Conservation (phyloP, 2,329 filamentous ascomycete genomes). For the Colletotrichum sp. region DNA sequence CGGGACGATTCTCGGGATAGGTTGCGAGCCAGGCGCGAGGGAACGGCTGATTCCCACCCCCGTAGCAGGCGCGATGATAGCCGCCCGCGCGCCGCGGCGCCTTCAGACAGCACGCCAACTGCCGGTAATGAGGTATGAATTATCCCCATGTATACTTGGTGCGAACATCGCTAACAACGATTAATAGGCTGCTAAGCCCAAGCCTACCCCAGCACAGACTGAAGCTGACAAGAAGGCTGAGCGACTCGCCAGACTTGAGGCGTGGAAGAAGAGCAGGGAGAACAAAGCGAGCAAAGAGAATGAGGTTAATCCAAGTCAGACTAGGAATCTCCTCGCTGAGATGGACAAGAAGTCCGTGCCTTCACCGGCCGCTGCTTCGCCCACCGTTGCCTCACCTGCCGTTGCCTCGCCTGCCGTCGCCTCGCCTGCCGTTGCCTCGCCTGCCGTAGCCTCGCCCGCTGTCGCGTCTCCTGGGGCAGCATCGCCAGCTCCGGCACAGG, state of each 20-base stretch:
- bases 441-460: conserved; percentile 55
- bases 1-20: conserved; percentile 78
- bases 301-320: conserved; percentile 68
- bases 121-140: conserved; percentile 62
- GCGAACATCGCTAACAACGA: conserved; percentile 26
- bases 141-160: background rate
- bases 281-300: conserved; percentile 76
- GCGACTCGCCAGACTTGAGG: conserved; percentile 80
- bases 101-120: conserved; percentile 51
- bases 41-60: conserved; percentile 72
- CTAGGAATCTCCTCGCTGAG: conserved; percentile 71
- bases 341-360: conserved; percentile 71
- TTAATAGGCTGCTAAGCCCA: conserved; percentile 58
- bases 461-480: conserved; percentile 8
- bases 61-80: conserved; percentile 71
- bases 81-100: conserved; percentile 56
- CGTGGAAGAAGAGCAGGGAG: conserved; percentile 91
- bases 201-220: conserved; percentile 56
- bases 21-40: conserved; percentile 67
- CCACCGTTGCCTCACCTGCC: conserved; percentile 51
- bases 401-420: conserved; percentile 49
- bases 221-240: conserved; percentile 82
- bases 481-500: conserved; percentile 33
- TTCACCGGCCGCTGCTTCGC: conserved; percentile 51
- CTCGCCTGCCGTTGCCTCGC: conserved; percentile 38